Evolutionary conservation across 2,329 filamentous ascomycete genomes (phyloP).

Genomic region (Exutisphaerella laricina): DNA sequence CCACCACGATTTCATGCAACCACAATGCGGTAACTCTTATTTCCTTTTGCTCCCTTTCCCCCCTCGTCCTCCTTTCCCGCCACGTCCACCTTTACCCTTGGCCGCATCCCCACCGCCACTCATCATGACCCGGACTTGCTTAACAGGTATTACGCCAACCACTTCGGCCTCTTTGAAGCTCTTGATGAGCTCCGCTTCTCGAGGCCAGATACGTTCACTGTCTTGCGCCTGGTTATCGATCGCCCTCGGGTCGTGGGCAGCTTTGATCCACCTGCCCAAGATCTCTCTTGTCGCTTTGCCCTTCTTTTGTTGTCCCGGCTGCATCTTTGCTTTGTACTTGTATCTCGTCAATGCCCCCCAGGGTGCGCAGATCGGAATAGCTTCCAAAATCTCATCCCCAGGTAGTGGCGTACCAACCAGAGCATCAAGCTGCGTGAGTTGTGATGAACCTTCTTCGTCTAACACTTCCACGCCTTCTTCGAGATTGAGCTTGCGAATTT

Average conservation of each 20-base stretch:
- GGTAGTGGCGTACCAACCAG: conserved; percentile 72
- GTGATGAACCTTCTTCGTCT: conserved; percentile 33
- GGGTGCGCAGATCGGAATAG: conserved; percentile 57
- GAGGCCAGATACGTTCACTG: conserved; percentile 73
- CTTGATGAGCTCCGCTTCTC: conserved; percentile 79
- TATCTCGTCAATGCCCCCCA: conserved; percentile 61
- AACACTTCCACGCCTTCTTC: conserved; percentile 47
- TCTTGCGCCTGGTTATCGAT: conserved; percentile 45
- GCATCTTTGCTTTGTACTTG: conserved; percentile 94
- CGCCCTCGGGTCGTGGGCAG: conserved; percentile 47
- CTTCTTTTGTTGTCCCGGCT: conserved; percentile 85
- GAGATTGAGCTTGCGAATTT: conserved; percentile 55
- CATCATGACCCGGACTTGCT: conserved; percentile 75
- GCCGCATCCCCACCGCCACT: conserved; percentile 45
- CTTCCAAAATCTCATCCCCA: conserved; percentile 73
- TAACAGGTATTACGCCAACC: conserved; percentile 72
- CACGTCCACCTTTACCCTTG: conserved; percentile 35
- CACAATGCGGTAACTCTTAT: too few species aligned
- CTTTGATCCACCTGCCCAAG: conserved; percentile 70
- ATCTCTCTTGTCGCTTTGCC: conserved; percentile 92
- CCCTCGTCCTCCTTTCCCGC: conserved; percentile 27
- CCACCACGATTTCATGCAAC: too few species aligned
- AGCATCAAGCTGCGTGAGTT: conserved; percentile 56
- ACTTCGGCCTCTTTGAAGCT: conserved; percentile 76
- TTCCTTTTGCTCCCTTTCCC: conserved; percentile 27